phyloP scores from a whole-genome alignment of 495 filamentous ascomycete genomes.

The Aspergillus egyptiacus region DNA sequence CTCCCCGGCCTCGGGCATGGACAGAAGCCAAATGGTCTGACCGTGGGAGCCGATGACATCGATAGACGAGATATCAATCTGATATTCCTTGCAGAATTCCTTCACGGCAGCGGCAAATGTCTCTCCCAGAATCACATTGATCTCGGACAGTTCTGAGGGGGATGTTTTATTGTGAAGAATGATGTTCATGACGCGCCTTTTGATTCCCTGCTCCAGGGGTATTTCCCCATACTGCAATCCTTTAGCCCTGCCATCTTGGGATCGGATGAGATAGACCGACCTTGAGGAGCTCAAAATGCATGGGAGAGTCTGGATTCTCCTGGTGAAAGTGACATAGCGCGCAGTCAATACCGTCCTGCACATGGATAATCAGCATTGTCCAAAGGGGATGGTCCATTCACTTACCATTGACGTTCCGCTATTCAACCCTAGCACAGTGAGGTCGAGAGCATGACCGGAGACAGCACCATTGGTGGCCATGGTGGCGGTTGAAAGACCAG shows the following conservation, averaged over 20 bases:
- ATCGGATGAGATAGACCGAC: constrained; percentile 12
- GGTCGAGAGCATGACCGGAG: constrained; percentile 20
- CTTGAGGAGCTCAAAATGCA: constrained; percentile 44
- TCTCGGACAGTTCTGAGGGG: constrained; percentile 47
- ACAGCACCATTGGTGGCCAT: not conserved
- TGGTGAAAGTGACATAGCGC: constrained; percentile 47
- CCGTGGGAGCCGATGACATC: constrained; percentile 54
- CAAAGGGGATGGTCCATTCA: too few species aligned
- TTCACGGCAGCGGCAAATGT: constrained; percentile 45
- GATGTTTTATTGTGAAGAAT: constrained; percentile 48
- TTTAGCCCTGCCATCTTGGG: not conserved
- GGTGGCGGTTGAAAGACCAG: not conserved
- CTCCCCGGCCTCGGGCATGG: constrained; percentile 46
- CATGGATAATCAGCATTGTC: not conserved
- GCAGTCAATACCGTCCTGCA: constrained; percentile 45
- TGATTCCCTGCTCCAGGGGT: constrained; percentile 46
- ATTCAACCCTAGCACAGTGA: constrained; percentile 49
- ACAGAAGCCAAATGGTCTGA: constrained; percentile 54
- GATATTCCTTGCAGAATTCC: constrained; percentile 40
- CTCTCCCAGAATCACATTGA: constrained; percentile 49
- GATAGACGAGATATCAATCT: constrained; percentile 41
- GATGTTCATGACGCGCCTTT: constrained; percentile 52
- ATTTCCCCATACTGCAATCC: constrained; percentile 31
- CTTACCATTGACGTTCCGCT: constrained; percentile 38
- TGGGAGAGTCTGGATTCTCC: constrained; percentile 40